Percentiles rank a stretch among this genome's conserved stretches.
phyloP scores from a whole-genome alignment of 2,329 filamentous ascomycete species.

The Tolypocladium ophioglossoides region DNA sequence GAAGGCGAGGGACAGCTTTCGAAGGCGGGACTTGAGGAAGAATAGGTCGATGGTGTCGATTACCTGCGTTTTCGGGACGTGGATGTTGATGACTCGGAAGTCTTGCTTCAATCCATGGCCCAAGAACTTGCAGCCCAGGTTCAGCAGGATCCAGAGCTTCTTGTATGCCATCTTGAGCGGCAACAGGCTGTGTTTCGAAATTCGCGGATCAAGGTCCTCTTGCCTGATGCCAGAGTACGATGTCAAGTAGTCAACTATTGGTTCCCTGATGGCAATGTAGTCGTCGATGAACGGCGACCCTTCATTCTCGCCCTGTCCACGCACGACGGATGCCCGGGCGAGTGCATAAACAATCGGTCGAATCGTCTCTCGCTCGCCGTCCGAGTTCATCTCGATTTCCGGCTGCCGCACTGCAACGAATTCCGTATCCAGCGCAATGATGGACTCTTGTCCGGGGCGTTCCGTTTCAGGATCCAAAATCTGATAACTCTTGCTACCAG shows the following conservation, averaged over 20 bases:
- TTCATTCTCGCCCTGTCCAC: conserved; percentile 67
- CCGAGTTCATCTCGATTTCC: conserved; percentile 92
- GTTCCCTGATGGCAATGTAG: conserved; percentile 85
- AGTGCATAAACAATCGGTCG: conserved; percentile 83
- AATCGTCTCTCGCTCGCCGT: conserved; percentile 85
- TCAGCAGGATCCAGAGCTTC: conserved; percentile 93
- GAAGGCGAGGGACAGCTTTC: conserved; percentile 87
- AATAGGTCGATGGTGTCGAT: conserved; percentile 93
- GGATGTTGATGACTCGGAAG: conserved; percentile 96
- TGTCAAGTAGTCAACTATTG: conserved; percentile 90
- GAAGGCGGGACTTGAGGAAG: conserved; percentile 66
- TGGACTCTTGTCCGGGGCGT: conserved; percentile 57
- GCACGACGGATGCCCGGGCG: conserved; percentile 83
- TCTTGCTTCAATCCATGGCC: conserved; percentile 91
- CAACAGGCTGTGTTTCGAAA: conserved; percentile 74
- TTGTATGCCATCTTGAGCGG: conserved; percentile 91
- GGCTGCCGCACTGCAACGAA: conserved; percentile 89
- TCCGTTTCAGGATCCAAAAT: conserved; percentile 49
- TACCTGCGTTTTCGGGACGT: conserved; percentile 80
- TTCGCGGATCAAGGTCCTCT: conserved; percentile 70
- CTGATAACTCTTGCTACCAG: conserved; percentile 42
- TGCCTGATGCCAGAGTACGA: conserved; percentile 85
- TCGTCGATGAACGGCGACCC: conserved; percentile 91
- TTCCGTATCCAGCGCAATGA: conserved; percentile 88
- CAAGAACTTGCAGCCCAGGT: conserved; percentile 86